Percentiles rank a stretch among this genome's conserved stretches.
phyloP scores from a whole-genome alignment of 441 rosid genomes.

The Syzygium syzygioides region DNA sequence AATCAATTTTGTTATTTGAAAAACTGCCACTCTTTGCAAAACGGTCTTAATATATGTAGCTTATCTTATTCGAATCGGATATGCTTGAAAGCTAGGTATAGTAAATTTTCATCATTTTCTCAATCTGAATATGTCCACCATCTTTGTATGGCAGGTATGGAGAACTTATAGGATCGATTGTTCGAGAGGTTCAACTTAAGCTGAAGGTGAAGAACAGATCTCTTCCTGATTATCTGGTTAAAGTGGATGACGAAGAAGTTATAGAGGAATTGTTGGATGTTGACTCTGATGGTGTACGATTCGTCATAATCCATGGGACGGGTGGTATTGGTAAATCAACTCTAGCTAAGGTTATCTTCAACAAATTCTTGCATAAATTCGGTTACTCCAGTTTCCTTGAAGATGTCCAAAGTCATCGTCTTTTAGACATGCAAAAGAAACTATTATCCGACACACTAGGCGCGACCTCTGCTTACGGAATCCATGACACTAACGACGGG shows the following conservation, averaged over 20 bases:
- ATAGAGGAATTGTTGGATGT: neutral
- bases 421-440: neutral
- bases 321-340: neutral
- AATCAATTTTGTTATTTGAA: too few species aligned
- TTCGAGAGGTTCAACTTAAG: neutral
- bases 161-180: neutral
- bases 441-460: rapidly evolving
- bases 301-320: neutral
- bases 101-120: neutral
- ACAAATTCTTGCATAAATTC: neutral
- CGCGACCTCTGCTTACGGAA: rapidly evolving
- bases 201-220: rapidly evolving
- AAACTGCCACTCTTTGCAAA: too few species aligned
- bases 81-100: too few species aligned
- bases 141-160: neutral
- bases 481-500: neutral
- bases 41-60: too few species aligned
- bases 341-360: neutral
- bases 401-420: neutral
- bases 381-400: neutral
- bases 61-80: too few species aligned
- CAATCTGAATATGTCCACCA: neutral
- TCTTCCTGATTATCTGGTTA: neutral
- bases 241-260: rapidly evolving
- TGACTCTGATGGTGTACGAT: neutral